Base-by-base conservation (phyloP, 169 alveolate genomes). In the Fabrea salina region DNA sequence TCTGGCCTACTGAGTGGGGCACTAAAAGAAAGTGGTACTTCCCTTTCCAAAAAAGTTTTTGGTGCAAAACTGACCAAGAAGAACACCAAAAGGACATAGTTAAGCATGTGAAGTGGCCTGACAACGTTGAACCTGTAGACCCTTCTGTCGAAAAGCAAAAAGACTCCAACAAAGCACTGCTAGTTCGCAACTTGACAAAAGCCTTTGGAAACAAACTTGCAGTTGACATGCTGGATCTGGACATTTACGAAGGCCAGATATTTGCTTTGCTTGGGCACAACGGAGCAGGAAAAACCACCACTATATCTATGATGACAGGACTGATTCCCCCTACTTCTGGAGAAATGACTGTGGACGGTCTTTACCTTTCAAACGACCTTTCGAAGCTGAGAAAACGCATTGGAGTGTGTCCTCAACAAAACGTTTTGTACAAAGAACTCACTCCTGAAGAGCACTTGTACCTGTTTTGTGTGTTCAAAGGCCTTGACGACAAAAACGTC, bases 371-470 rank as follows among this genome's bases (percentile, higher is more conserved):
- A 3, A 58, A 27, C 5, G 58, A 74, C 30, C 51, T 51, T 13
- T 11, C 4, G 70, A 83, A 86, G 40, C 56, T 91, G 5, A 82
- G 96, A 75, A 83, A 74, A 58, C 58, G 74, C n/a, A 67, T 95
- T 71, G 98, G 98, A 35, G 90, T 92, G 1, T 95, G 98, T 76
- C 96, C 98, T 22, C 89, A 95, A 83, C 94, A 92, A 76, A 92
- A 90, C 80, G 91, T 91, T 16, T 53, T 95, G 40, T 95, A 85
- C 78, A 93, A 88, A 74, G 86, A 89, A 41, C 79, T 95, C 13
- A 95, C 96, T 4, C 90, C 92, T 25, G 75, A 84, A 56, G 97
- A 95, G 59, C 97, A 92, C 75, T 82, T 95, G 27, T 86, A 79
- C 53, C 80, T 93, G 67, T 93, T 88, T 79, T 84, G 90, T 70